Evolutionary conservation across 768 basidiomycete genomes (phyloP), one percentile per base, ranked within the genome.

Genomic region (Rhizopogon rudus): DNA sequence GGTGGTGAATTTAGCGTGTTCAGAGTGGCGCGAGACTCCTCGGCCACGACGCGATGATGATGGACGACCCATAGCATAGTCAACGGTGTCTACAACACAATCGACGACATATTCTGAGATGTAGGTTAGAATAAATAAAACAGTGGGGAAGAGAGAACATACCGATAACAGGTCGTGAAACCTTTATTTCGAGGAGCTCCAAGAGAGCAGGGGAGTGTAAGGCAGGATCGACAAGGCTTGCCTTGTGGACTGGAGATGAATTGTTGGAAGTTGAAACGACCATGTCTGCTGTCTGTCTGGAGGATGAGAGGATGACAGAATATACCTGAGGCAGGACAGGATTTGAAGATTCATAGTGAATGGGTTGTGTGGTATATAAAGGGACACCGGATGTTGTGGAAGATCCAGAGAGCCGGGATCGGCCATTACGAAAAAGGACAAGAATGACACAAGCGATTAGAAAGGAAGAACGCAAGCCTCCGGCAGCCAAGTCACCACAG

Each of bases 1-100:
- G n/a, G 76, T 72, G 55, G 77, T 71, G 71, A 90, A 90, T 59
- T 80, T 73, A 45, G 76, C 61, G 62, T 81, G 80, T 54, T 82
- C 79, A 5, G 82, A 70, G 51, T 75, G 76, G 51, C 81, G 76
- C 17, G 76, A 63, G 40, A 71, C 51, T 3, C 74, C 55, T 55
- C 82, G 81, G 20, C 83, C 81, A 10, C 80, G 75, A 2, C 71
- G 66, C 0, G 80, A 79, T 16, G 82, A 77, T 17, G 83, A 78
- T 16, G 86, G 76, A 29, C 84, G 79, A n/a, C 84, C 82, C 71
- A 90, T 81, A 13, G 88, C 87, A 64, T 78, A 88, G 70, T 88
- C 86, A 52, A 90, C 88, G 0, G 87, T 84, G 57, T 90, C 87
- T 6, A 79, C 72, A 7, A 89, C 84, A 22, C 70, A 76, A 67